Evolutionary conservation across 306 rosid genomes (phyloP), one percentile per base, ranked within the genome.

Genomic region (Coriaria nepalensis): DNA sequence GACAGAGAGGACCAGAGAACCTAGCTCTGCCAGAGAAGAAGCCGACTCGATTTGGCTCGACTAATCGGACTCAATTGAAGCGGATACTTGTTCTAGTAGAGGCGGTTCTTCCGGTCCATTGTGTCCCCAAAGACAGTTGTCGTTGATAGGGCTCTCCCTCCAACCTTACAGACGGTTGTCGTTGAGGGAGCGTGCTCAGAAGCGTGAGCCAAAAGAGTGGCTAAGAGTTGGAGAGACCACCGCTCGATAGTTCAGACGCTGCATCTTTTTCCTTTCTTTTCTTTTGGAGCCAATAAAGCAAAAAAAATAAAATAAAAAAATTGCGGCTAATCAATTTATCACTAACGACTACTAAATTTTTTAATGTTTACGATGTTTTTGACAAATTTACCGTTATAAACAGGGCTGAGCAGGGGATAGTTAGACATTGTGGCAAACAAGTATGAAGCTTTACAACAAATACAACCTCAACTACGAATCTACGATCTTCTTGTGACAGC

Each of bases 1-100:
- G 57, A 87, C 84, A 55, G 84, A 81, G 49, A 88, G 93, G 68
- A 84, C 90, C 53, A 83, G 53, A 7, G 95, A 74, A 32, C 92
- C 97, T 6, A 90, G 65, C 69, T 90, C 93, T 0, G 95, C 80
- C 56, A 84, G 75, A 2, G 94, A 75, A 33, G 78, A 73, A 64
- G 81, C 79, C 10, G 76, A 48, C 2, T 20, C 61, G 4, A 69
- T 60, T 43, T 68, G 63, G 40, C 40, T 9, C 7, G 64, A 51
- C 35, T 5, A 2, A 9, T 15, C 9, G 35, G 37, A 36, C 37
- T 63, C 44, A 20, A 10, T 2, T 5, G 52, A 11, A 5, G 49
- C 56, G 4, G 56, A 9, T 32, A 45, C 39, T 10, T 72, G 41
- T 35, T 38, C 56, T 5, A 49, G 39, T 40, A 42, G 58, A 20